Conservation (phyloP, 257 asterid genomes). For the Solanum bulbocastanum region DNA sequence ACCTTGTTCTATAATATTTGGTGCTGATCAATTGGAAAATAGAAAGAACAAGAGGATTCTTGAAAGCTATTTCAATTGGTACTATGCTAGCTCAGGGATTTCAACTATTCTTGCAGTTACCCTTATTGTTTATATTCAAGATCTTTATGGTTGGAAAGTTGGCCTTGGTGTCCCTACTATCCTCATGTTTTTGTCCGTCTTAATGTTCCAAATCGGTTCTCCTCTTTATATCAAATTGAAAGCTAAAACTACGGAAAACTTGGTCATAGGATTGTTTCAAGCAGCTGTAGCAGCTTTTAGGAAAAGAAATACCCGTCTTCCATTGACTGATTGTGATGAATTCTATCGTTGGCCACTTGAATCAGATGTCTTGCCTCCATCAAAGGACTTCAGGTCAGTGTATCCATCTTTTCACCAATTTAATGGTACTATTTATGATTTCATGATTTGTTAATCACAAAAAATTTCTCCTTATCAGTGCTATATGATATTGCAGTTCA, state of each 20-base stretch:
- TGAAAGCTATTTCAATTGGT: constrained; percentile 4
- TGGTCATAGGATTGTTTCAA: constrained; percentile 8
- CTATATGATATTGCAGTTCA: not conserved
- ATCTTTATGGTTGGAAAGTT: constrained; percentile 5
- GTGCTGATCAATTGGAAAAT: constrained; percentile 1
- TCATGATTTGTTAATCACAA: no score
- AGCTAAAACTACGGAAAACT: not conserved
- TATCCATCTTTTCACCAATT: not conserved
- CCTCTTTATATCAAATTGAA: constrained; percentile 2
- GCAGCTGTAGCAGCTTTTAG: constrained; percentile 8
- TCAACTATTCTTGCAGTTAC: constrained; percentile 7
- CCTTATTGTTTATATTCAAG: constrained; percentile 6
- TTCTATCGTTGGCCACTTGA: not conserved
- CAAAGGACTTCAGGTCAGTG: constrained; percentile 2
- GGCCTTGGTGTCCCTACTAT: no score
- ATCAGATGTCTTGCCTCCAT: not conserved
- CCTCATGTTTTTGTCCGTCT: constrained; percentile 1
- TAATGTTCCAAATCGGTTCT: constrained; percentile 1
- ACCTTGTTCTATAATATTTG: constrained; percentile 14
- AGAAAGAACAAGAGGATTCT: not conserved
- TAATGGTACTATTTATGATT: no score
- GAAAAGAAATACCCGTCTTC: not conserved
- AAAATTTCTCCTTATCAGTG: not conserved
- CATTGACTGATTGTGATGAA: not conserved
- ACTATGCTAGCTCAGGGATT: constrained; percentile 1